phyloP scores from a whole-genome alignment of 176 grass and related monocot genomes.

The Zea mays region Zm-B73-REFERENCE-NAM-5.0 NC_050100.1:217338001-217338500 shows the following conservation, averaged over 20 bases:
- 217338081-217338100: slow-evolving; percentile 27
- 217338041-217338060: background rate
- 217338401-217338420: slow-evolving; percentile 94
- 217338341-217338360: slow-evolving; percentile 84
- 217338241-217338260: background rate
- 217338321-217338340: slow-evolving; percentile 90
- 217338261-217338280: background rate
- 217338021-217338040: background rate
- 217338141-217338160: background rate
- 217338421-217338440: slow-evolving; percentile 96
- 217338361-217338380: slow-evolving; percentile 93
- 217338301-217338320: slow-evolving; percentile 82
- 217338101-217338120: slow-evolving; percentile 12
- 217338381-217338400: slow-evolving; percentile 92
- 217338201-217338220: slow-evolving; percentile 28
- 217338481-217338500: slow-evolving; percentile 86
- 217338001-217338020: background rate
- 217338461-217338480: slow-evolving; percentile 94
- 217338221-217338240: background rate
- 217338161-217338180: background rate
- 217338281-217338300: slow-evolving; percentile 56
- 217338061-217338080: slow-evolving; percentile 8
- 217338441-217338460: slow-evolving; percentile 88
- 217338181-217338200: background rate
- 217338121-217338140: slow-evolving; percentile 31